These are phyloP conservation scores for Xylaria sp. DNA, from an alignment of 2,329 filamentous ascomycete genomes.

Conservation along the genomic window DNA sequence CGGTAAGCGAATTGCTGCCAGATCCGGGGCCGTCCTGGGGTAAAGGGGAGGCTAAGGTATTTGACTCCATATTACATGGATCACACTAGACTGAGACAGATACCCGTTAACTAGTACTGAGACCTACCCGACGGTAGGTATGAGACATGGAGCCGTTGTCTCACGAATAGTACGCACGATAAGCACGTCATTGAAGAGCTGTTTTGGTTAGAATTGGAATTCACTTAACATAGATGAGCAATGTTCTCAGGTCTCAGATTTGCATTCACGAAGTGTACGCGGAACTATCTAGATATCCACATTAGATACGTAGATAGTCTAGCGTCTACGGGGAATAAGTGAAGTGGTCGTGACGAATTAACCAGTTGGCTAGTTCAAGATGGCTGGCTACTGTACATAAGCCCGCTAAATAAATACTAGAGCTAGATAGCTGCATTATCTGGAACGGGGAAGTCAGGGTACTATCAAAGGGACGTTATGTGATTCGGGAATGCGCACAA, in stretches of 20 bases:
- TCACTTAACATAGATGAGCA: background rate
- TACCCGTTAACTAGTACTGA: background rate
- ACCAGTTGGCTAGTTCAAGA: constrained; percentile 4
- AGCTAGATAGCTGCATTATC: background rate
- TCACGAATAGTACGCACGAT: background rate
- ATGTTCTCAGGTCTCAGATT: background rate
- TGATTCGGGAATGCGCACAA: background rate
- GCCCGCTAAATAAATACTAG: background rate
- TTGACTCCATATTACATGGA: background rate
- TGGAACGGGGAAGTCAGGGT: background rate
- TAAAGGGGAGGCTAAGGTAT: constrained; percentile 9
- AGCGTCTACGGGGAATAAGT: background rate
- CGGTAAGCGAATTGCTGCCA: constrained; percentile 12
- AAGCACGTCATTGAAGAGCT: background rate
- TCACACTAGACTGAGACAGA: background rate
- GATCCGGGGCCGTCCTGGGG: constrained; percentile 16
- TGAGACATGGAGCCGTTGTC: background rate
- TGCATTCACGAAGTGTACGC: background rate
- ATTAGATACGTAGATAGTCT: background rate
- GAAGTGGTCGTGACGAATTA: background rate
- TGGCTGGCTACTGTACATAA: background rate
- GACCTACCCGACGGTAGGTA: background rate
- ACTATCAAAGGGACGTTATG: background rate
- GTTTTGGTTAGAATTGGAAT: background rate
- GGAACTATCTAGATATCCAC: background rate